Percentiles rank a stretch among this genome's conserved stretches.
Conservation (phyloP, 768 basidiomycete species). For the Mycena alexandri region DNA sequence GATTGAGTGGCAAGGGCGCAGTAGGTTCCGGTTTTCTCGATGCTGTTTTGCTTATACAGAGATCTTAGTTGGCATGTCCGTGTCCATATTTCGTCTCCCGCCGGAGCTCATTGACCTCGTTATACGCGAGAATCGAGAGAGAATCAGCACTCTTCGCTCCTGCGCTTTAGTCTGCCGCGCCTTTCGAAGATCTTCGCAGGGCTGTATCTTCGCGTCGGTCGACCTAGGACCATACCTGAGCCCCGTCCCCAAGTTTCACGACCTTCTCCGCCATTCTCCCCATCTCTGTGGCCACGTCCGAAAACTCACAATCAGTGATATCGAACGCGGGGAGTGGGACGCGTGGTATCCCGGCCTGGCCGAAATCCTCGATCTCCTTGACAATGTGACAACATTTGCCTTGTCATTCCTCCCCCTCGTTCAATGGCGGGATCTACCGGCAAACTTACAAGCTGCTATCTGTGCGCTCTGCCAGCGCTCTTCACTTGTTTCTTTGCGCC, state of each 20-base stretch:
- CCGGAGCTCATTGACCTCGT: constrained; percentile 18
- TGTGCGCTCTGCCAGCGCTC: constrained; percentile 3
- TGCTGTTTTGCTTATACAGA: too few relatives aligned
- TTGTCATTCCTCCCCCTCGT: background rate
- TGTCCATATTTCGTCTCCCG: background rate
- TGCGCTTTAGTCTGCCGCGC: constrained; percentile 8
- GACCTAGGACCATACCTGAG: background rate
- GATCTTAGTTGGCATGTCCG: too few relatives aligned
- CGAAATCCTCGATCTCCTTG: background rate
- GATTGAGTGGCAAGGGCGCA: too few relatives aligned
- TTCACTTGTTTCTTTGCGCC: background rate
- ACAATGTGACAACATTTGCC: background rate
- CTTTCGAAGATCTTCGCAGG: background rate
- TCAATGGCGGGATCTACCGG: background rate
- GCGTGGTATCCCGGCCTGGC: background rate
- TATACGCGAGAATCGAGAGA: background rate
- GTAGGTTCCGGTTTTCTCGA: too few relatives aligned
- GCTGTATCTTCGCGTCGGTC: background rate
- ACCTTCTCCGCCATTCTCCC: background rate
- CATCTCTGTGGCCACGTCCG: background rate
- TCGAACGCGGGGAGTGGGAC: background rate
- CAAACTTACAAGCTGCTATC: background rate
- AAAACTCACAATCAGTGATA: background rate
- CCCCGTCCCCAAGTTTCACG: background rate
- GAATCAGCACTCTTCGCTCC: background rate